Evolutionary conservation across 2,329 filamentous ascomycete genomes (phyloP).

Genomic region (Hortaea werneckii): DNA sequence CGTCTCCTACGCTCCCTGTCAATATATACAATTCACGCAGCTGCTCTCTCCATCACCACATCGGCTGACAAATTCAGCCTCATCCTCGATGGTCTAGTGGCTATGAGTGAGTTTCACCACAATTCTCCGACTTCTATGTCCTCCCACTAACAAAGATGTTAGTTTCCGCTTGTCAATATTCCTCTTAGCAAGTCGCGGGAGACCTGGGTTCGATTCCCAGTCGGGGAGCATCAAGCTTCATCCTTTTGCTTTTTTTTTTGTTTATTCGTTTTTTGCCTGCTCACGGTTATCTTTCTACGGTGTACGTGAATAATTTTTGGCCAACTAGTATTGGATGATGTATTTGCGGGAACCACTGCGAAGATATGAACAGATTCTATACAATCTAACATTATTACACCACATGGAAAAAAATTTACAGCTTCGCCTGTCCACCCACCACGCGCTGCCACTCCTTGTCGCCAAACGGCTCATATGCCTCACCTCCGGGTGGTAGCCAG

Average conservation of each 20-base stretch:
- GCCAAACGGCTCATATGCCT: slow-evolving; percentile 57
- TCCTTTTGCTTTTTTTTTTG: neutral
- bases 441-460: slow-evolving; percentile 59
- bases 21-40: neutral
- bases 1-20: neutral
- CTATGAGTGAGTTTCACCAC: neutral
- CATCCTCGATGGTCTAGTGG: neutral
- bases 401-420: slow-evolving; percentile 42
- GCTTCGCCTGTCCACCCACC: slow-evolving; percentile 57
- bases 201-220: slow-evolving; percentile 1
- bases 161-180: neutral
- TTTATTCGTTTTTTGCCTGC: too few species aligned
- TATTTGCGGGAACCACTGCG: too few species aligned
- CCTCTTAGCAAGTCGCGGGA: neutral
- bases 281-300: too few species aligned
- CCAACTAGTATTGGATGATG: too few species aligned
- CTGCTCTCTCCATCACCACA: neutral
- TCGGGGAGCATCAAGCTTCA: neutral
- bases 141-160: neutral
- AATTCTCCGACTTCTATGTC: neutral
- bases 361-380: too few species aligned
- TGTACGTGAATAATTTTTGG: too few species aligned
- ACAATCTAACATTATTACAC: too few species aligned
- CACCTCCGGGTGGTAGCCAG: slow-evolving; percentile 53
- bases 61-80: neutral